These are phyloP conservation scores for Trametes polyzona DNA, from an alignment of 1,284 basidiomycete genomes.

Conservation along the genomic window DNA sequence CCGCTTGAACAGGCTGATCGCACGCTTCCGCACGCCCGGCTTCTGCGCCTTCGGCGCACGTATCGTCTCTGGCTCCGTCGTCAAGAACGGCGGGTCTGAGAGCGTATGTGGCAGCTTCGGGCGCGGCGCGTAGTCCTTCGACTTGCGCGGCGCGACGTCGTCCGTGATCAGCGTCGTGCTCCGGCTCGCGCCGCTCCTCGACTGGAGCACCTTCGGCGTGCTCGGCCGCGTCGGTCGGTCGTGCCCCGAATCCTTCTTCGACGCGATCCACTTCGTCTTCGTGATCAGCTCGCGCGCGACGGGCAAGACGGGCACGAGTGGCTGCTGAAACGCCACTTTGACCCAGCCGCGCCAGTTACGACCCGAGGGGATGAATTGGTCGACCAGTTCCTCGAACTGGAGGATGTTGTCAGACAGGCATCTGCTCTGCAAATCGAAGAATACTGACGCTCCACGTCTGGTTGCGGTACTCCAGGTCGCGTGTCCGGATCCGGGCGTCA, in stretches of 20 bases:
- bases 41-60: conserved; percentile 14
- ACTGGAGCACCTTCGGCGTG: conserved; percentile 23
- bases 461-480: conserved; percentile 82
- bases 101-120: conserved; percentile 1
- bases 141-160: neutral
- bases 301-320: conserved; percentile 71
- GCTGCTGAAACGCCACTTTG: conserved; percentile 80
- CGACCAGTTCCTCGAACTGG: conserved; percentile 82
- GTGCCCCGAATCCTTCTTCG: conserved; percentile 39
- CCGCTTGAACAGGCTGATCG: conserved; percentile 48
- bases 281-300: conserved; percentile 75
- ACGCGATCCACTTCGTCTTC: conserved; percentile 71
- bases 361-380: conserved; percentile 79
- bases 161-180: neutral
- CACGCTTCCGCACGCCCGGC: conserved; percentile 30
- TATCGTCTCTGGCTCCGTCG: conserved; percentile 27
- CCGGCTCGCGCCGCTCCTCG: conserved; percentile 9
- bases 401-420: conserved; percentile 2
- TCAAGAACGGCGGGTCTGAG: conserved; percentile 20
- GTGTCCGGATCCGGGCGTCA: conserved; percentile 73
- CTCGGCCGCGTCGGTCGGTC: conserved; percentile 24
- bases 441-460: conserved; percentile 82
- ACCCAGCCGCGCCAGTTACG: conserved; percentile 81
- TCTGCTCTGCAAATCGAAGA: neutral
- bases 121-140: conserved; percentile 7